phyloP scores from a whole-genome alignment of 805 yeast genomes.

The Lachancea dasiensis region DNA sequence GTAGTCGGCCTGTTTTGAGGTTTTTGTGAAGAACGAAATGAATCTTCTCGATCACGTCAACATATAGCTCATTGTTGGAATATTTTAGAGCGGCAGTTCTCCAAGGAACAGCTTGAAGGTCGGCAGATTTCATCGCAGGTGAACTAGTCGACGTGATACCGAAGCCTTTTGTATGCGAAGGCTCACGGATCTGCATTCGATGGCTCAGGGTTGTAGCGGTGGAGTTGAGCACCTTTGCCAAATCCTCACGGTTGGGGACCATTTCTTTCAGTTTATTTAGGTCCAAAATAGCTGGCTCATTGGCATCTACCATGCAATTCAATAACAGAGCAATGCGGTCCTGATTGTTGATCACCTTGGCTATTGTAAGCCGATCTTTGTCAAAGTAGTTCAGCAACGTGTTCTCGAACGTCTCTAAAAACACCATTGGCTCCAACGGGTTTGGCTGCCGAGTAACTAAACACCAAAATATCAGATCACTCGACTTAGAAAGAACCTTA shows the following conservation, averaged over 20 bases:
- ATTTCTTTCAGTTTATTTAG: conserved; percentile 57
- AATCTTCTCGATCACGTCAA: conserved; percentile 69
- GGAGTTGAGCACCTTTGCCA: conserved; percentile 32
- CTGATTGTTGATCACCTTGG: conserved; percentile 59
- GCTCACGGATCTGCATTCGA: conserved; percentile 11
- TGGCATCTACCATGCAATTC: conserved; percentile 74
- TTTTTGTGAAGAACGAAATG: conserved; percentile 41
- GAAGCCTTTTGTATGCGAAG: conserved; percentile 19
- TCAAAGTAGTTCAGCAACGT: conserved; percentile 56
- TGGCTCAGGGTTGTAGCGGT: conserved; percentile 30
- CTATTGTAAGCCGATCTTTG: conserved; percentile 43
- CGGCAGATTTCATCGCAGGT: conserved; percentile 16
- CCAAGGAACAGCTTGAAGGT: conserved; percentile 58
- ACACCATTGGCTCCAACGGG: conserved; percentile 50
- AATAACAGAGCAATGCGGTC: conserved; percentile 67
- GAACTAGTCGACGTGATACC: conserved; percentile 1
- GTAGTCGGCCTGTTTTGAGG: conserved; percentile 2
- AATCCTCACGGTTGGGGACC: conserved; percentile 46
- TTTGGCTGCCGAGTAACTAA: conserved; percentile 26
- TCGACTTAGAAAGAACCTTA: conserved; percentile 19
- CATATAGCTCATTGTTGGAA: conserved; percentile 77
- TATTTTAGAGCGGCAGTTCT: conserved; percentile 63
- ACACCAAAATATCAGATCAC: conserved; percentile 26
- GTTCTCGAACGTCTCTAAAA: conserved; percentile 44
- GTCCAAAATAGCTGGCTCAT: conserved; percentile 68